Conservation (phyloP, 148 eudicot species). For the Nepenthes mirabilis region DNA sequence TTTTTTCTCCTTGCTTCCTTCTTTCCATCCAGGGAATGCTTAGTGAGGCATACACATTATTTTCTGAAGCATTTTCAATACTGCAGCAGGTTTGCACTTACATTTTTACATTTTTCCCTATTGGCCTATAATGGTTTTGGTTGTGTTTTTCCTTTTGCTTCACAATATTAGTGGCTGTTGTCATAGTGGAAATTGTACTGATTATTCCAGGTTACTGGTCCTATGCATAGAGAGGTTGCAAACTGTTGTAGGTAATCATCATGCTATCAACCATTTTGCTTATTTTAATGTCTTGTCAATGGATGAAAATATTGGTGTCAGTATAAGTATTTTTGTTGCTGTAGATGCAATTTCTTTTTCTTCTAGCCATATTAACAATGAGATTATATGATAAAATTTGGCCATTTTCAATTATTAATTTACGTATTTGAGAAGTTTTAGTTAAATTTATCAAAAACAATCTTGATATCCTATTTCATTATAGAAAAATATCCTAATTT, state of each 20-base stretch:
- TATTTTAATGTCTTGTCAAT: not conserved
- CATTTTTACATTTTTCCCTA: not conserved
- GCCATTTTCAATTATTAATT: no score
- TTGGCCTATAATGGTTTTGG: not conserved
- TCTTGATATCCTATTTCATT: no score
- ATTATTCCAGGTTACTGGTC: constrained; percentile 80
- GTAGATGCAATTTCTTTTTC: no score
- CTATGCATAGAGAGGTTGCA: constrained; percentile 99
- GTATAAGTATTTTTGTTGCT: no score
- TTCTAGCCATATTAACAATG: no score
- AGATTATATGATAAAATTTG: no score
- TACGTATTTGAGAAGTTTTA: no score
- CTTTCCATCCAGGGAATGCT: constrained; percentile 69
- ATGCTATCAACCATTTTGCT: constrained; percentile 1
- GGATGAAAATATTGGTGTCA: no score
- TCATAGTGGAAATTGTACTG: not conserved
- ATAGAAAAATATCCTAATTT: no score
- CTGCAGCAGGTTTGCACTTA: constrained; percentile 70
- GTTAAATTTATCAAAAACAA: no score
- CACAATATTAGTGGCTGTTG: not conserved
- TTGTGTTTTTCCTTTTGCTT: not conserved
- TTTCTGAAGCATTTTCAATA: constrained; percentile 88
- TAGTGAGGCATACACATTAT: constrained; percentile 74
- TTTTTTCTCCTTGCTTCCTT: not conserved
- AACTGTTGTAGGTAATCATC: constrained; percentile 79